Evolutionary conservation across 768 basidiomycete genomes (phyloP).

Genomic region (Leucocoprinus leucothites): DNA sequence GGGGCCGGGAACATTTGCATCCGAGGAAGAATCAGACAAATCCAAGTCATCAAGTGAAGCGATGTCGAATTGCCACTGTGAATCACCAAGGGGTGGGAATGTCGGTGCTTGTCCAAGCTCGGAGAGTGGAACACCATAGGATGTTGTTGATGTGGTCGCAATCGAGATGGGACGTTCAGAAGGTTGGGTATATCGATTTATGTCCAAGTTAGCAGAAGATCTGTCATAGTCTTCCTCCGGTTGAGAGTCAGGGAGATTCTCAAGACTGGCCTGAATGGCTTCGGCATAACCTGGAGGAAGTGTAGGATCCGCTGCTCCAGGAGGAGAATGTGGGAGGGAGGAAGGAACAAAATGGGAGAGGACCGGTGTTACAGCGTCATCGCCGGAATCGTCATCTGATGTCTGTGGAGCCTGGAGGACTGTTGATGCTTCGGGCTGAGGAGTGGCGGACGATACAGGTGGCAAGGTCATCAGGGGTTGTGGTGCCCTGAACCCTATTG

Average conservation of each 20-base stretch:
- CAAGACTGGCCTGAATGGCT: not conserved
- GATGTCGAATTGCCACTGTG: conserved; percentile 65
- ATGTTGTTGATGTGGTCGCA: conserved; percentile 40
- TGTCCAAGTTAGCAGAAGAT: not conserved
- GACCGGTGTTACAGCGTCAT: conserved; percentile 7
- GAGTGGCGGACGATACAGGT: not conserved
- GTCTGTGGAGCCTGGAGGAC: not conserved
- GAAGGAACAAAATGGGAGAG: conserved; percentile 7
- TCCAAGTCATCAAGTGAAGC: conserved; percentile 79
- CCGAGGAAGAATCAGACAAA: conserved; percentile 74
- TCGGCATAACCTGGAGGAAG: conserved; percentile 13
- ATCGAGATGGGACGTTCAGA: conserved; percentile 7
- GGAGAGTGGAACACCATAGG: conserved; percentile 43
- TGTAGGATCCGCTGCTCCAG: not conserved
- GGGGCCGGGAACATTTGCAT: conserved; percentile 36
- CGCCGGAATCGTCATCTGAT: not conserved
- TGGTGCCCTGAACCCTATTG: conserved; percentile 18
- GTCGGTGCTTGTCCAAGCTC: conserved; percentile 28
- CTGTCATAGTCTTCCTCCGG: not conserved
- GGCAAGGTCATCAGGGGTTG: not conserved
- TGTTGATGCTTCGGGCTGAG: not conserved
- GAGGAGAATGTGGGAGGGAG: not conserved
- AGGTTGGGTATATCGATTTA: not conserved
- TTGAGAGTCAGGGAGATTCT: not conserved
- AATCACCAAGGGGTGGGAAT: conserved; percentile 33